Evolutionary conservation across 768 basidiomycete species (phyloP), one percentile per base, ranked within the genome.

Genomic region (Termitomyces sp.): DNA sequence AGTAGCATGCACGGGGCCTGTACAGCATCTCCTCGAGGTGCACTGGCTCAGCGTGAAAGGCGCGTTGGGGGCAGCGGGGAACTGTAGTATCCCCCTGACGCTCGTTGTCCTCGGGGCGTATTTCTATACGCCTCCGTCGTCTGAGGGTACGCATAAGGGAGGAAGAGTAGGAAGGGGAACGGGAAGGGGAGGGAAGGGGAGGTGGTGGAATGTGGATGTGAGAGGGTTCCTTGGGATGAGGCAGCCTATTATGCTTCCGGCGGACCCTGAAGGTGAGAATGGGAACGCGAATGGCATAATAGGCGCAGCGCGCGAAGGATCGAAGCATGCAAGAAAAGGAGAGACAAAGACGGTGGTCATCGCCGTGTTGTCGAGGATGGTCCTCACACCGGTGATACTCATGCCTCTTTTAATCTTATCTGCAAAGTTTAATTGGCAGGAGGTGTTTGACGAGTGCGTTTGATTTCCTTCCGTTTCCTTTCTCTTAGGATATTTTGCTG

Each of bases 81-180:
- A 81, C 62, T 93, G 92, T 62, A 88, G 89, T n/a, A n/a, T n/a
- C n/a, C n/a, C n/a, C n/a, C n/a, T n/a, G n/a, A n/a, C n/a, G n/a
- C n/a, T n/a, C n/a, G n/a, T n/a, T n/a, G n/a, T n/a, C 7, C 87
- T 98, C 46, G 96, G 96, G 12, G 94, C 91, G 15, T 98, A 96
- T 78, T 96, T 96, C 75, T 90, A 87, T 0, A 76, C 79, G 6
- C 74, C 75, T 13, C 20, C 38, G 11, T 8, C n/a, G 20, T 18
- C 2, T 4, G 44, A 20, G 24, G 13, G 2, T 59, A 67, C 54
- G 50, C 58, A 38, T 44, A 56, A 55, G 51, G 61, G 33, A 56
- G 18, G 36, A 42, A 32, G 11, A 7, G 28, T 28, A 12, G 55
- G n/a, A 7, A n/a, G 33, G 9, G 16, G 45, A 64, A 32, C 16